Conservation (phyloP, 176 grass and related monocot genomes). For the Chloris gayana region DNA sequence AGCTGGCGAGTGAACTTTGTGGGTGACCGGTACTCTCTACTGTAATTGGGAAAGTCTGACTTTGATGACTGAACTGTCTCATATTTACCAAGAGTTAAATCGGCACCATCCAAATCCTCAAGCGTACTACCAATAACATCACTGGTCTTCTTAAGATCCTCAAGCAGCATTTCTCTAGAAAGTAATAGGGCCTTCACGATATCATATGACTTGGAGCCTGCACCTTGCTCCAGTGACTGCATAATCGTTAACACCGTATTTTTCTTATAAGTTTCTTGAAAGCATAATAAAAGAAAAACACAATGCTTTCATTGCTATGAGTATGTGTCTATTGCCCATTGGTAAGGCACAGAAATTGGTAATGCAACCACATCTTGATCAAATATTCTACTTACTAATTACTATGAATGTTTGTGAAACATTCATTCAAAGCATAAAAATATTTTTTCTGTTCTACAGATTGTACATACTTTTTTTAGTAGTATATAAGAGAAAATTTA, state of each 20-base stretch:
- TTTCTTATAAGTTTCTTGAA: conserved; percentile 8
- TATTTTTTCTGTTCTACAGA: neutral
- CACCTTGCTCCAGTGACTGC: conserved; percentile 55
- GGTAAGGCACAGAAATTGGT: neutral
- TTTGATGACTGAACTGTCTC: conserved; percentile 60
- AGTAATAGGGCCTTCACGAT: conserved; percentile 67
- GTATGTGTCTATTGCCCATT: neutral
- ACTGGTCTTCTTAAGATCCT: conserved; percentile 73
- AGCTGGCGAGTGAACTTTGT: conserved; percentile 55
- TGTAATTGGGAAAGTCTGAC: conserved; percentile 43
- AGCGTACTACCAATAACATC: conserved; percentile 58
- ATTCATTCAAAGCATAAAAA: conserved; percentile 10
- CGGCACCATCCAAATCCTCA: conserved; percentile 61
- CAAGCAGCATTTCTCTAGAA: conserved; percentile 77
- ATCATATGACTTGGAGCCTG: conserved; percentile 57
- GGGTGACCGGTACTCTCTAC: conserved; percentile 28
- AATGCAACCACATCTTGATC: conserved; percentile 1
- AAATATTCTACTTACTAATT: neutral
- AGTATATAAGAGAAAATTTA: conserved; percentile 25
- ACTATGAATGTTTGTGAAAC: neutral
- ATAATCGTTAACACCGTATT: conserved; percentile 16
- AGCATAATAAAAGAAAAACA: neutral
- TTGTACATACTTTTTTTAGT: neutral
- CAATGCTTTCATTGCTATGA: conserved; percentile 1
- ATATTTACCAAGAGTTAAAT: conserved; percentile 74